Evolutionary conservation across 805 yeast species (phyloP).

Genomic region (Candida sphagnicola): DNA sequence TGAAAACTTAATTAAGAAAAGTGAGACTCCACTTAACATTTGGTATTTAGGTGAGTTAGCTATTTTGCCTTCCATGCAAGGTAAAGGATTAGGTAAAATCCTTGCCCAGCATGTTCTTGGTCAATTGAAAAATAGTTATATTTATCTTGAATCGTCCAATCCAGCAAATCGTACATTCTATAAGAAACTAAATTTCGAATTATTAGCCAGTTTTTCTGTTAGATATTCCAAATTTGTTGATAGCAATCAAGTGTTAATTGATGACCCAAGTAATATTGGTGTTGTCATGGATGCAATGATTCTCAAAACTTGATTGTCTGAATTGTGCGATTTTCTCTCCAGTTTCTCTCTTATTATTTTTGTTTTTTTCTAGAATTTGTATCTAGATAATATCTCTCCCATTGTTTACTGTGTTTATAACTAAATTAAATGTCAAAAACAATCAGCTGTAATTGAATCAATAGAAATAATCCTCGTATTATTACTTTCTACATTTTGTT

Average conservation of each 20-base stretch:
- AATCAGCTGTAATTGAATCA: too few relatives aligned
- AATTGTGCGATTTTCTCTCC: neutral
- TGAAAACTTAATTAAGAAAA: constrained; percentile 23
- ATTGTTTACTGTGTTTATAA: neutral
- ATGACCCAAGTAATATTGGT: constrained; percentile 7
- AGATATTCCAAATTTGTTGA: constrained; percentile 6
- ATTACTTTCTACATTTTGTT: too few relatives aligned
- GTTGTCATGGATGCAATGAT: constrained; percentile 11
- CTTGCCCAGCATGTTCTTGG: constrained; percentile 47
- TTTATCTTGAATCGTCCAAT: constrained; percentile 56
- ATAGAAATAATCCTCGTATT: too few relatives aligned
- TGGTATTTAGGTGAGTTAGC: constrained; percentile 63
- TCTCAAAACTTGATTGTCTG: neutral
- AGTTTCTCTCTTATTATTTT: neutral
- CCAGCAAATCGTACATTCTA: constrained; percentile 51
- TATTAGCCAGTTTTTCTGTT: constrained; percentile 24
- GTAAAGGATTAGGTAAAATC: constrained; percentile 54
- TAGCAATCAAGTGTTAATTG: constrained; percentile 3
- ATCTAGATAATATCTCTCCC: neutral
- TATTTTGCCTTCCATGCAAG: constrained; percentile 53
- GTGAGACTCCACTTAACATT: constrained; percentile 23
- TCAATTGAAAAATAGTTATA: constrained; percentile 20
- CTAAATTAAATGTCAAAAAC: too few relatives aligned
- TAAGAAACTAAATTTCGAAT: constrained; percentile 47
- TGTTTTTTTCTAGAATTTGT: neutral